phyloP scores from a whole-genome alignment of 2,329 filamentous ascomycete species.

The Fusarium sp. region DNA sequence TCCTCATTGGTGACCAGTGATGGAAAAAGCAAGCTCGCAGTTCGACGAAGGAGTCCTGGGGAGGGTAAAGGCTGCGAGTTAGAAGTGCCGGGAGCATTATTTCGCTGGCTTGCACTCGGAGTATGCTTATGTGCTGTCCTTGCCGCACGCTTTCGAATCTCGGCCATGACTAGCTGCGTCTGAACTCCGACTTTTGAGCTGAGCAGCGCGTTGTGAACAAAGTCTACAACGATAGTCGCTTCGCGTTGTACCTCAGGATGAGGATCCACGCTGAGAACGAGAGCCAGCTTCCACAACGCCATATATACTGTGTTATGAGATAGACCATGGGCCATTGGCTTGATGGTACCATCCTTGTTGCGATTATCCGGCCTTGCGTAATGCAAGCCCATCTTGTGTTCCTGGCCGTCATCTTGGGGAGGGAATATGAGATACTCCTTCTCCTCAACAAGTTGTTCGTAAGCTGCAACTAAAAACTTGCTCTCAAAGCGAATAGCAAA shows the following conservation, averaged over 20 bases:
- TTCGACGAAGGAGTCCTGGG: constrained; percentile 69
- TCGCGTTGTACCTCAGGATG: constrained; percentile 92
- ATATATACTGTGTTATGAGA: constrained; percentile 92
- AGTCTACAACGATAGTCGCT: constrained; percentile 86
- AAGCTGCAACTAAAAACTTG: constrained; percentile 91
- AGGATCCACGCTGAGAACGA: constrained; percentile 92
- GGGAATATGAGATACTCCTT: constrained; percentile 71
- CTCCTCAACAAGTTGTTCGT: constrained; percentile 89
- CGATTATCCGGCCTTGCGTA: constrained; percentile 67
- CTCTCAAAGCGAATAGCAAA: constrained; percentile 91
- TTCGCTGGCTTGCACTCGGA: constrained; percentile 55
- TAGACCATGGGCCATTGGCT: constrained; percentile 65
- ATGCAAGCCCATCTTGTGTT: constrained; percentile 71
- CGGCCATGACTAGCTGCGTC: constrained; percentile 77
- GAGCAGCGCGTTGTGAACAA: constrained; percentile 80
- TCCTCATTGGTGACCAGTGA: constrained; percentile 65
- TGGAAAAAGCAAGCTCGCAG: constrained; percentile 70
- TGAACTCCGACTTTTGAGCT: constrained; percentile 78
- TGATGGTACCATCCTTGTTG: constrained; percentile 67
- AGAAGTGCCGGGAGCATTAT: constrained; percentile 51
- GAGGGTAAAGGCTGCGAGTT: constrained; percentile 59
- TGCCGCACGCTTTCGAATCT: constrained; percentile 67
- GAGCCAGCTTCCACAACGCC: constrained; percentile 91
- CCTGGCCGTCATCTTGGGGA: constrained; percentile 64
- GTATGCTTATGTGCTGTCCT: constrained; percentile 58